A percentile compares a stretch with the other conserved stretches of the same genome.
Conservation (phyloP, 345 rosid species). For the Euphorbia tirucalli region DNA sequence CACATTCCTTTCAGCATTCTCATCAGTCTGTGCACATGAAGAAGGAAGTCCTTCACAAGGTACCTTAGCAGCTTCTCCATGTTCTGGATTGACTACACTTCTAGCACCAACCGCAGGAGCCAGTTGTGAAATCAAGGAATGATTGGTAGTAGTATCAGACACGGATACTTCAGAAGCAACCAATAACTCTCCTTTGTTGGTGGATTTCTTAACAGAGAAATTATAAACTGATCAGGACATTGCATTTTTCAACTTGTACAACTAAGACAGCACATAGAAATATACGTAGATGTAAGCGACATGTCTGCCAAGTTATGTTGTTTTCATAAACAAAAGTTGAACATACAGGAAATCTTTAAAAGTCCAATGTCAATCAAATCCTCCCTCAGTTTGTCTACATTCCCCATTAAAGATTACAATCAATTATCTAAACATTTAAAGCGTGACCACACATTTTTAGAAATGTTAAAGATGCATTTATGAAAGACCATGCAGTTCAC, state of each 20-base stretch:
- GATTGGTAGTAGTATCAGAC: slow-evolving; percentile 28
- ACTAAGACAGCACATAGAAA: background rate
- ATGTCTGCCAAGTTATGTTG: background rate
- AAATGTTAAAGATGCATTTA: background rate
- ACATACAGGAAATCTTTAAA: background rate
- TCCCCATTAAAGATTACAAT: background rate
- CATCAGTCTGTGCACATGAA: slow-evolving; percentile 22
- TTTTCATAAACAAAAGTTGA: background rate
- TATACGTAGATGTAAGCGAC: background rate
- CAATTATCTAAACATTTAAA: background rate
- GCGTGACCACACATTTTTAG: background rate
- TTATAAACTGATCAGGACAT: slow-evolving; percentile 13
- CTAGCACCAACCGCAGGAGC: slow-evolving; percentile 26
- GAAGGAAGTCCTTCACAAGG: slow-evolving; percentile 25
- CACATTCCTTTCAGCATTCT: slow-evolving; percentile 19
- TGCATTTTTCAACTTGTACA: background rate
- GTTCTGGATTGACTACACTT: slow-evolving; percentile 29
- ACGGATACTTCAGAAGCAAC: slow-evolving; percentile 42
- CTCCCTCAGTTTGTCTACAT: background rate
- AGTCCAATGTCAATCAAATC: background rate
- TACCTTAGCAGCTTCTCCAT: slow-evolving; percentile 24
- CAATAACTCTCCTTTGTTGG: slow-evolving; percentile 41
- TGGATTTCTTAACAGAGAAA: slow-evolving; percentile 44
- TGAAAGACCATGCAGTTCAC: background rate
- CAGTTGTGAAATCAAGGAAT: slow-evolving; percentile 36